Conservation (phyloP, 805 yeast species). For the Kuraishia ogatae region DNA sequence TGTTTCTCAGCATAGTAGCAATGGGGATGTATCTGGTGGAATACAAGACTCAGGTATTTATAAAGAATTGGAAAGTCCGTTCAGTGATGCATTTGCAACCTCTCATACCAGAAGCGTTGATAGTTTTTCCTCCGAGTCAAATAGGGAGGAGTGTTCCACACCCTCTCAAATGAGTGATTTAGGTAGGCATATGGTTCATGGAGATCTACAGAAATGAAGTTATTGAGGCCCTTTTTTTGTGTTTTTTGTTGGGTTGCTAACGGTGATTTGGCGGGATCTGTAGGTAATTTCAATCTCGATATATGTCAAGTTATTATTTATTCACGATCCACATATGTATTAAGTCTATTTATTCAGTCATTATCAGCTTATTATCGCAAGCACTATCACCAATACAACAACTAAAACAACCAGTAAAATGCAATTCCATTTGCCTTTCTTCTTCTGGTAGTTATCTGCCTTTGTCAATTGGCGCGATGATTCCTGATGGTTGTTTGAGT, state of each 20-base stretch:
- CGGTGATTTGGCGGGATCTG: background rate
- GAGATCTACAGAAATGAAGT: background rate
- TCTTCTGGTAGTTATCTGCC: slow-evolving; percentile 70
- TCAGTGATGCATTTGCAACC: background rate
- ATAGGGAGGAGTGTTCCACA: background rate
- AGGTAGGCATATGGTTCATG: background rate
- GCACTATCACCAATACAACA: slow-evolving; percentile 48
- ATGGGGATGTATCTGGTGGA: background rate
- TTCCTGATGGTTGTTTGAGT: slow-evolving; percentile 55
- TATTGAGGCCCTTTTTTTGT: background rate
- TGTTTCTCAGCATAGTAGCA: background rate
- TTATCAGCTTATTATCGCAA: slow-evolving; percentile 39
- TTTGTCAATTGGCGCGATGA: slow-evolving; percentile 64
- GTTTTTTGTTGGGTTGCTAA: background rate
- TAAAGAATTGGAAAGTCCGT: background rate
- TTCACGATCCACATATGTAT: background rate
- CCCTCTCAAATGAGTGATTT: background rate
- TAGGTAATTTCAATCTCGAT: background rate
- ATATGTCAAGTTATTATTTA: background rate
- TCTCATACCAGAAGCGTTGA: background rate
- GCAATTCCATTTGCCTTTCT: slow-evolving; percentile 67
- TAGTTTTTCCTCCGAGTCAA: background rate
- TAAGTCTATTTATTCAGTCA: background rate
- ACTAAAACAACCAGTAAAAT: slow-evolving; percentile 50
- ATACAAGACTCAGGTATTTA: background rate